These are phyloP conservation scores for Dipteronia sinensis DNA, from an alignment of 345 rosid genomes.

Conservation along the genomic window DNA sequence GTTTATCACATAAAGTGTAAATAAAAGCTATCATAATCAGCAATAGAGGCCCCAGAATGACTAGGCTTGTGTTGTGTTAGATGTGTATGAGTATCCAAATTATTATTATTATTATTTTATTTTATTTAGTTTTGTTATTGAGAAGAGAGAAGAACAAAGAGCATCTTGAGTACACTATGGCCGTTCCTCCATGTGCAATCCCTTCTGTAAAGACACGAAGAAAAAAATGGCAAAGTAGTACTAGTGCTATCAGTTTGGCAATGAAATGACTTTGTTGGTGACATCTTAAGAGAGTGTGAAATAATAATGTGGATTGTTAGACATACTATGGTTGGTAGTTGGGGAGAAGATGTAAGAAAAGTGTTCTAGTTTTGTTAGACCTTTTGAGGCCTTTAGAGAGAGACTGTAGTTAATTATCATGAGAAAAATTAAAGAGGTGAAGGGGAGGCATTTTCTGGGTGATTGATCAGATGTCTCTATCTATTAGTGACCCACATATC, in stretches of 20 bases:
- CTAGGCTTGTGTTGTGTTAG: neutral
- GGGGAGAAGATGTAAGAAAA: conserved; percentile 60
- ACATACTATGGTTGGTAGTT: conserved; percentile 72
- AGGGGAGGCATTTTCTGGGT: conserved; percentile 23
- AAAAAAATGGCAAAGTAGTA: conserved; percentile 30
- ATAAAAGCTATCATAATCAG: conserved; percentile 21
- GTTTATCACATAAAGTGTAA: conserved; percentile 16
- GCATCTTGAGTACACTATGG: conserved; percentile 66
- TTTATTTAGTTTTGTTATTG: conserved; percentile 14
- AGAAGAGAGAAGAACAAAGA: conserved; percentile 49
- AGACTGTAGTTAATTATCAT: conserved; percentile 19
- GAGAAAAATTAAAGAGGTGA: neutral
- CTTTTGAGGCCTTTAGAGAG: conserved; percentile 34
- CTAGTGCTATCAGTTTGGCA: conserved; percentile 34
- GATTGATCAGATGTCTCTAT: conserved; percentile 42
- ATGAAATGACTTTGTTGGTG: conserved; percentile 62
- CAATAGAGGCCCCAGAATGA: conserved; percentile 18
- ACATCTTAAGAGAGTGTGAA: conserved; percentile 35
- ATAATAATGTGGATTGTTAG: conserved; percentile 32
- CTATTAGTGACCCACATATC: conserved; percentile 45
- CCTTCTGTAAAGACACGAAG: conserved; percentile 71
- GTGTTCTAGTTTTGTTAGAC: conserved; percentile 42
- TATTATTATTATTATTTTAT: too few relatives aligned
- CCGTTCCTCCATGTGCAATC: conserved; percentile 89
- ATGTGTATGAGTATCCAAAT: too few relatives aligned